Evolutionary conservation across 176 grass and related monocot genomes (phyloP).

Genomic region (Rhynchospora tenuis): DNA sequence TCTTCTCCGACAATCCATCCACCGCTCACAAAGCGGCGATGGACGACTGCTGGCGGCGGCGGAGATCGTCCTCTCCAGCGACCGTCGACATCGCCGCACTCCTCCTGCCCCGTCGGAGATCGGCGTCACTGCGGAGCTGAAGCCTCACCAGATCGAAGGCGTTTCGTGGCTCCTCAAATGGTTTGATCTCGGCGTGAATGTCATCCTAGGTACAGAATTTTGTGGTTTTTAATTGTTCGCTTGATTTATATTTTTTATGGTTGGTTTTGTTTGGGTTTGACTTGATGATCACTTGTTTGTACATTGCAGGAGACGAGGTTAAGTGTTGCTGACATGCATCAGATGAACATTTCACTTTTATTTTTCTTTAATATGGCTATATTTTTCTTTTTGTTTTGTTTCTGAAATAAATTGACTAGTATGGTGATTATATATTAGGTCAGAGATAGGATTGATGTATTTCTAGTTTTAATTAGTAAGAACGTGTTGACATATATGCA

Average conservation of each 20-base stretch:
- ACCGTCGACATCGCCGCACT: not conserved
- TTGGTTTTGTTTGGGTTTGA: constrained; percentile 2
- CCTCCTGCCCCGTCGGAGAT: constrained; percentile 17
- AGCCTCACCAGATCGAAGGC: constrained; percentile 74
- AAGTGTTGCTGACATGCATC: not conserved
- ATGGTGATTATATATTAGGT: not conserved
- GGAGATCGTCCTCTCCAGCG: constrained; percentile 47
- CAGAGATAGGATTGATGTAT: not conserved
- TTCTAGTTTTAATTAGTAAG: not conserved
- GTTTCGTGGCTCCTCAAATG: constrained; percentile 73
- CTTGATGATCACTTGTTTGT: not conserved
- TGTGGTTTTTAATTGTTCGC: not conserved
- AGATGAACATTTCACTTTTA: not conserved
- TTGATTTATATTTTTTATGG: not conserved
- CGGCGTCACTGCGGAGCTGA: constrained; percentile 60
- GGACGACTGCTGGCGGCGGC: constrained; percentile 46
- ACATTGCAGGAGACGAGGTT: constrained; percentile 73
- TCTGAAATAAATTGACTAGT: not conserved
- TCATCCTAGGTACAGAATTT: constrained; percentile 45
- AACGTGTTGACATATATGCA: not conserved
- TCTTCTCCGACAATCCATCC: not conserved
- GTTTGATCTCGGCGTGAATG: constrained; percentile 77
- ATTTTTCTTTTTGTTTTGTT: not conserved
- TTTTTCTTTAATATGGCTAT: not conserved
- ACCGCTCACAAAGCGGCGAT: not conserved